Evolutionary conservation across 257 asterid species (phyloP), one percentile per base, ranked within the genome.

Genomic region (Galeopsis tetrahit): DNA sequence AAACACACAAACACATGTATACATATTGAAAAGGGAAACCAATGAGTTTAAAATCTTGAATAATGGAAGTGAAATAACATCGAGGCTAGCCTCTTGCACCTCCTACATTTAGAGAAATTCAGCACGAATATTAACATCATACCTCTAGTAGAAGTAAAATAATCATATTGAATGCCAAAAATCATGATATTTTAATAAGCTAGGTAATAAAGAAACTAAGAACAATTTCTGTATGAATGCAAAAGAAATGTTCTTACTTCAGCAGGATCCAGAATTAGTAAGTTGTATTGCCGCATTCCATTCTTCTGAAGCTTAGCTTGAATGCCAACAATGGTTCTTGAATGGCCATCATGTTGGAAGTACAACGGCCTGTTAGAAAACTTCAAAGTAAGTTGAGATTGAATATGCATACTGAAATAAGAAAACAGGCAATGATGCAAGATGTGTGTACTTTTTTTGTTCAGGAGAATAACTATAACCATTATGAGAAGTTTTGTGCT

Each of bases 281-380:
- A 77, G 83, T 83, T 86, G 83, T 80, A 89, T 73, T 75, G 87
- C 75, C 77, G 89, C 52, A 48, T 75, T 67, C 95, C 90, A 11
- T 80, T 84, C 74, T 39, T 85, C 78, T 79, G 86, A 43, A 46
- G 83, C 80, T 75, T 89, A 72, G 81, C 87, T 77, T 94, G 98
- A 80, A 94, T 87, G 73, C 98, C 98, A 14, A 91, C 84, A 10
- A 94, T 89, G 74, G 97, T 94, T 87, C 98, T 91, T 38, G 98
- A 94, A 75, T 94, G 86, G 44, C 97, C 97, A 64, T 94, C 91
- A 70, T 91, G 96, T 82, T 94, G 97, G 82, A 94, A 91, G 82
- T 94, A 94, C 84, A 89, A 74, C 34, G 98, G 98, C 84, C 97
- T 94, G 87, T 61, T 66, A 70, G 46, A 21, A 72, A 82, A 67